A percentile compares a stretch with the other conserved stretches of the same genome.
These are phyloP conservation scores for Suillus lakei DNA, from an alignment of 768 basidiomycete genomes.

Conservation along the genomic window DNA sequence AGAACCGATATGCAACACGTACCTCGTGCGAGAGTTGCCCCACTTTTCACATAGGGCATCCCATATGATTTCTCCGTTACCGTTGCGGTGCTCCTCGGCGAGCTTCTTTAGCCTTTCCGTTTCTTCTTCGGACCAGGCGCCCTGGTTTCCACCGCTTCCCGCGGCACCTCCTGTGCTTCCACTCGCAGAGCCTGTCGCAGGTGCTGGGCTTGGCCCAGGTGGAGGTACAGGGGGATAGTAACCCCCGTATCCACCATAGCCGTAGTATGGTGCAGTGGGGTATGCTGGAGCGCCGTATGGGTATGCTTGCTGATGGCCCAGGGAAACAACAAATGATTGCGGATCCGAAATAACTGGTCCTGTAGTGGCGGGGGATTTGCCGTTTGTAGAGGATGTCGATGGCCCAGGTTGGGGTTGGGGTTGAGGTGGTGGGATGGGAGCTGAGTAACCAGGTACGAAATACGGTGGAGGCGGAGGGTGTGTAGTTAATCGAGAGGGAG, in stretches of 20 bases:
- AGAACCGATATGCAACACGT: constrained; percentile 17
- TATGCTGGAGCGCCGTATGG: constrained; percentile 46
- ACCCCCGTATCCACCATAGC: constrained; percentile 46
- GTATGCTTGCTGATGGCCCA: constrained; percentile 58
- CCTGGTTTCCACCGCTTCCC: constrained; percentile 56
- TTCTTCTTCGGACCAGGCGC: constrained; percentile 82
- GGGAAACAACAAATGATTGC: constrained; percentile 72
- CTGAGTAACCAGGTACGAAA: constrained; percentile 45
- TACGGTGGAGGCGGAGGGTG: constrained; percentile 68
- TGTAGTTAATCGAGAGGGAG: constrained; percentile 70
- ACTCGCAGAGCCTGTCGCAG: constrained; percentile 31
- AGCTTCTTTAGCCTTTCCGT: constrained; percentile 68
- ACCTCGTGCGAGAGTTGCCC: constrained; percentile 79
- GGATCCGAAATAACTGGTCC: constrained; percentile 69
- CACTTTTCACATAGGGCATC: constrained; percentile 77
- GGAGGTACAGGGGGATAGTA: constrained; percentile 37
- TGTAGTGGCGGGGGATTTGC: constrained; percentile 38
- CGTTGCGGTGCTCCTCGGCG: constrained; percentile 66
- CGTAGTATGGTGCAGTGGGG: constrained; percentile 68
- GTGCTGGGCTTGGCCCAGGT: constrained; percentile 28
- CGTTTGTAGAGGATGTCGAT: constrained; percentile 32
- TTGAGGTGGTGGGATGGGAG: constrained; percentile 32
- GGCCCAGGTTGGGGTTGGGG: constrained; percentile 43
- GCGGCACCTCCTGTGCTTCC: constrained; percentile 19
- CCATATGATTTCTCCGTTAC: constrained; percentile 66